Evolutionary conservation across 257 asterid species (phyloP), one percentile per base, ranked within the genome.

Genomic region (Ehretia macrophylla): DNA sequence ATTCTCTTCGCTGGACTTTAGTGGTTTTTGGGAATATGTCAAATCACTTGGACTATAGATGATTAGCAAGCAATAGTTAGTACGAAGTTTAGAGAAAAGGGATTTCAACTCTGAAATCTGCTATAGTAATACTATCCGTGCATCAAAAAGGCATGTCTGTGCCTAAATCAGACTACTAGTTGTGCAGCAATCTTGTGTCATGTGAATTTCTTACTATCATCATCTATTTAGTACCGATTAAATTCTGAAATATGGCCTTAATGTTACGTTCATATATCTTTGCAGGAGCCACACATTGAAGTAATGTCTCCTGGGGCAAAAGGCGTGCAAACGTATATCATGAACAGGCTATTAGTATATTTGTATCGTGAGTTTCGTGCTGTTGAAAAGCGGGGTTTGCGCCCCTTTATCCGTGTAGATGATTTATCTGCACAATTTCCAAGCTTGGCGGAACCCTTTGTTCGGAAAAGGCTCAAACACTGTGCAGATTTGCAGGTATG

Each of bases 291-390:
- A 69, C 96, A 80, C 80, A 80, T 85, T 71, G 97, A 93, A 81
- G 97, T 89, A 53, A 81, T 86, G 86, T 60, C 97, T 40, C 99
- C 99, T 72, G 97, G 88, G 63, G 82, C 97, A 74, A 93, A 93
- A 79, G 72, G 54, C 62, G 85, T 83, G 40, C 99, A 89, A 79
- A 71, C 76, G 61, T 86, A 93, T 81, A 75, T 85, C 54, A 83
- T 82, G 96, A 85, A 89, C 87, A 83, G 97, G 78, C 80, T 93
- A 51, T 73, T 87, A 70, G 96, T 89, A 27, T 79, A 83, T 77
- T 77, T 93, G 88, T 93, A 84, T 57, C 84, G 97, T n/a, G 95
- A 83, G 78, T 93, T 93, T 63, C 84, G 77, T 50, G 95, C 91
- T 51, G 73, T 79, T 56, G 96, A 79, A 68, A 89, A 89, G 73